Base-by-base conservation (phyloP, 2,329 filamentous ascomycete genomes). In the Trichoderma citrinoviride region DNA sequence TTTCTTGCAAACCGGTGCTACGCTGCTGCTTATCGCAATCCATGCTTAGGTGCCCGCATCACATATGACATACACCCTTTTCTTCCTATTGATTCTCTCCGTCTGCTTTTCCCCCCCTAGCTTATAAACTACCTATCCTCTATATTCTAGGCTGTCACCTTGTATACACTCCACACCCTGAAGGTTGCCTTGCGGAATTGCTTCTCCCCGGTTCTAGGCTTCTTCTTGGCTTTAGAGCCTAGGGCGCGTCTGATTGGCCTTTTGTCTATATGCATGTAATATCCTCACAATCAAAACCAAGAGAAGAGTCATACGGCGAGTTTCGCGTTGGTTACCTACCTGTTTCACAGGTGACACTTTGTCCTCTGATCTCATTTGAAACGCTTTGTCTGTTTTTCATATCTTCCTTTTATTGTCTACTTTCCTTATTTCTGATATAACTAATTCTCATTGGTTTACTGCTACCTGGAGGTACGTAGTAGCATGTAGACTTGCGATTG, bases 131-230 rank as follows among this genome's bases (percentile, higher is more conserved):
- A n/a, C 21, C 43, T 7, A n/a, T 29, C 43, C 25, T 37, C 57
- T 29, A 27, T n/a, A 41, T 52, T 61, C 46, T 52, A 43, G 46
- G 46, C 33, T 17, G 57, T 52, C 46, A 21, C 57, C 4, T 37
- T 37, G 12, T 5, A 61, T 33, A 12, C 15, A 19, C 33, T 40
- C 57, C 57, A 52, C 57, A 17, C 23, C 17, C 15, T 10, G 4
- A 37, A 37, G 33, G 10, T 23, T 41, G 41, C 40, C 17, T 41
- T 55, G 47, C 47, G 29, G 43, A 10, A 23, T 33, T 46, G 33
- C n/a, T 61, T 50, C 21, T 40, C 57, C 23, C 33, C 27, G 5
- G 58, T 43, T 61, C 58, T 53, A 61, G 58, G 47, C 58, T 61
- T 52, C 47, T 53, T 61, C 40, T 37, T 61, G 58, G 23, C 57